Conservation (phyloP, 768 basidiomycete species). For the Tylopilus balloui region DNA sequence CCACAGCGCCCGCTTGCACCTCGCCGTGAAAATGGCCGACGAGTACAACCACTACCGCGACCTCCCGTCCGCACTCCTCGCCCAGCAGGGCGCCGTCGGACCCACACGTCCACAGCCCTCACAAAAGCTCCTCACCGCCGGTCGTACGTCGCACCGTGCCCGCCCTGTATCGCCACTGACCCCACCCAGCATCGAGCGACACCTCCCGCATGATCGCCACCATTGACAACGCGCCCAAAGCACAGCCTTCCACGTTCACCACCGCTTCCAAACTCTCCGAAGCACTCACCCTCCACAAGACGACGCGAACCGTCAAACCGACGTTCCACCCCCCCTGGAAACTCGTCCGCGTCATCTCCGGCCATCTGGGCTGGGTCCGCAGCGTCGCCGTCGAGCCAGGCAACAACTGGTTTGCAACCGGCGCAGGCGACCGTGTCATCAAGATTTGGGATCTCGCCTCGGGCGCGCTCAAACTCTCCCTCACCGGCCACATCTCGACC, state of each 20-base stretch:
- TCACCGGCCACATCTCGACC: slow-evolving; percentile 97
- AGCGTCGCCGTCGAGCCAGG: slow-evolving; percentile 96
- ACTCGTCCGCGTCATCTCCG: slow-evolving; percentile 92
- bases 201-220: slow-evolving; percentile 67
- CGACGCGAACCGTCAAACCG: slow-evolving; percentile 89
- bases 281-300: slow-evolving; percentile 89
- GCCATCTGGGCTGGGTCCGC: slow-evolving; percentile 97
- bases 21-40: slow-evolving; percentile 82
- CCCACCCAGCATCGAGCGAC: slow-evolving; percentile 33
- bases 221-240: slow-evolving; percentile 68
- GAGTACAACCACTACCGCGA: slow-evolving; percentile 87
- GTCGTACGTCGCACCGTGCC: slow-evolving; percentile 41
- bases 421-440: slow-evolving; percentile 95
- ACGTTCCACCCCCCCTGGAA: slow-evolving; percentile 97
- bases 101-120: slow-evolving; percentile 63
- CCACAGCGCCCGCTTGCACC: slow-evolving; percentile 54
- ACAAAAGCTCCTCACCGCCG: slow-evolving; percentile 69
- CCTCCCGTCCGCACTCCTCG: slow-evolving; percentile 73
- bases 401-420: slow-evolving; percentile 98
- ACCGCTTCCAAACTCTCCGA: slow-evolving; percentile 71
- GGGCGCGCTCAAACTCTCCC: slow-evolving; percentile 93
- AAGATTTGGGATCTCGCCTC: slow-evolving; percentile 99
- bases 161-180: slow-evolving; percentile 4
- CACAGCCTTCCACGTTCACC: slow-evolving; percentile 66
- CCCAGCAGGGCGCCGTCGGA: slow-evolving; percentile 78